Conservation (phyloP, 2,329 filamentous ascomycete genomes). For the Cladophialophora immunda region DNA sequence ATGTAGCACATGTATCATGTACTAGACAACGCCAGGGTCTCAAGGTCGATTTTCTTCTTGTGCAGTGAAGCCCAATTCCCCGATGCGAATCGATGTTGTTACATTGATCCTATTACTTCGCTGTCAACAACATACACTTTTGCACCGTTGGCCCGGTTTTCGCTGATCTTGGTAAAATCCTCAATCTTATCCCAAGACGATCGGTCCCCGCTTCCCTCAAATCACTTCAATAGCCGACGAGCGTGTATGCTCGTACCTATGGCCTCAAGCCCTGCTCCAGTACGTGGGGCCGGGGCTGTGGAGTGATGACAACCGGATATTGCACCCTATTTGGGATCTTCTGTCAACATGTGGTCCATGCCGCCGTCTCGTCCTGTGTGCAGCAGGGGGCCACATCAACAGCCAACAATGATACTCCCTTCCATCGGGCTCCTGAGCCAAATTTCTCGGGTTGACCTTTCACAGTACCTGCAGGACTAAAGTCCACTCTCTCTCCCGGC, state of each 20-base stretch:
- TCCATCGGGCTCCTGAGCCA: neutral
- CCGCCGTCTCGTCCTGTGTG: neutral
- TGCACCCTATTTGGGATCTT: neutral
- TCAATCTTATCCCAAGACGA: neutral
- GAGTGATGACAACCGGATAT: neutral
- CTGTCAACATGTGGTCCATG: neutral
- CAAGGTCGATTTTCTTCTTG: neutral
- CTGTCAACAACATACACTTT: neutral
- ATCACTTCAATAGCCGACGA: neutral
- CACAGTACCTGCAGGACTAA: slow-evolving; percentile 22
- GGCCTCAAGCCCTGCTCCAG: neutral
- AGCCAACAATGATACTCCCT: neutral
- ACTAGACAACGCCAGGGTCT: neutral
- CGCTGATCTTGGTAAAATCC: neutral
- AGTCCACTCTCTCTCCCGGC: slow-evolving; percentile 22
- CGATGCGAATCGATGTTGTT: neutral
- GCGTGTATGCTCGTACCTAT: neutral
- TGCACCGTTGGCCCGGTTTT: neutral
- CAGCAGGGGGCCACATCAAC: neutral
- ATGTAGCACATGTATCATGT: neutral
- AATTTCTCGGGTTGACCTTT: neutral
- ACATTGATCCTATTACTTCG: neutral
- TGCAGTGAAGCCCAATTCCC: neutral
- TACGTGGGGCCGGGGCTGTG: neutral
- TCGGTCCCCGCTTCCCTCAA: neutral